These are phyloP conservation scores for Schizosaccharomyces osmophilus DNA, from an alignment of 805 yeast species.

Conservation along the genomic window DNA sequence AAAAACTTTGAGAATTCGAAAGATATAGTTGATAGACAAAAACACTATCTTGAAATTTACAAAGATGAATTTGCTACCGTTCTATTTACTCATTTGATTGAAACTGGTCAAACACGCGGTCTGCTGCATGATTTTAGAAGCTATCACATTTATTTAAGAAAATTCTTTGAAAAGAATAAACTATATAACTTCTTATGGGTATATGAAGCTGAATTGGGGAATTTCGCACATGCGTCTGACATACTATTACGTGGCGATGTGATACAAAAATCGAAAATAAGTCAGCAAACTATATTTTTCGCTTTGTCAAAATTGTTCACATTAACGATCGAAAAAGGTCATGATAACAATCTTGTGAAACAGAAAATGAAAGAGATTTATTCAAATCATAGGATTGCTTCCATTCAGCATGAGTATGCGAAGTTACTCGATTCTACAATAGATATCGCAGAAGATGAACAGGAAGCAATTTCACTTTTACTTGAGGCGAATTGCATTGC, in stretches of 20 bases:
- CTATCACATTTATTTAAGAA: slow-evolving; percentile 24
- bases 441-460: background rate
- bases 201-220: slow-evolving; percentile 27
- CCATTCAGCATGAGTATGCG: background rate
- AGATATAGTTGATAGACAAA: background rate
- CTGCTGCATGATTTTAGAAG: slow-evolving; percentile 34
- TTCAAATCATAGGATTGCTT: background rate
- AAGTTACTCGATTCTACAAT: background rate
- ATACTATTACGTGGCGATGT: slow-evolving; percentile 22
- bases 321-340: no score
- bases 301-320: slow-evolving; percentile 40
- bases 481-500: background rate
- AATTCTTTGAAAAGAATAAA: slow-evolving; percentile 24
- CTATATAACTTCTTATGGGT: slow-evolving; percentile 41
- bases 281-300: slow-evolving; percentile 29
- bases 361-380: background rate
- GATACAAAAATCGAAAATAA: slow-evolving; percentile 19
- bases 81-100: slow-evolving; percentile 34
- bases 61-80: slow-evolving; percentile 46
- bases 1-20: background rate
- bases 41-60: slow-evolving; percentile 31
- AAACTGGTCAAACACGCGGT: slow-evolving; percentile 25
- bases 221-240: slow-evolving; percentile 26
- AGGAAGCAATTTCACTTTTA: background rate
- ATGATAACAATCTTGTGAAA: background rate